Conservation (phyloP, 2,329 filamentous ascomycete species). For the Bipolaris oryzae region DNA sequence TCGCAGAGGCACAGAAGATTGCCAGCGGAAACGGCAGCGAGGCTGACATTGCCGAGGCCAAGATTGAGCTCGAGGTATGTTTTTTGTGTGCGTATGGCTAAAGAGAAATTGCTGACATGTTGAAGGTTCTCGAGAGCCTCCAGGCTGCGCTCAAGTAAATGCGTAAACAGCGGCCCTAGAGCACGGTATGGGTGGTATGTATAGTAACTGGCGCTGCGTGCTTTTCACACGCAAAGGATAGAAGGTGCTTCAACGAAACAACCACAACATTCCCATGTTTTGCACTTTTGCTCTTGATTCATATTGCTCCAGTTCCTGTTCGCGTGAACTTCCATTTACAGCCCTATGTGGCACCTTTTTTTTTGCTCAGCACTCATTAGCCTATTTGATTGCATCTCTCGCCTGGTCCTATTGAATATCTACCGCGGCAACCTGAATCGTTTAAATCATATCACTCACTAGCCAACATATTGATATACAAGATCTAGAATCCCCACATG, state of each 20-base stretch:
- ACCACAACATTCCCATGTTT: slow-evolving; percentile 29
- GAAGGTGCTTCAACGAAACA: slow-evolving; percentile 40
- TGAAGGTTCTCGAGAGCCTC: slow-evolving; percentile 80
- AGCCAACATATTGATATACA: background rate
- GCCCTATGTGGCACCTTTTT: slow-evolving; percentile 19
- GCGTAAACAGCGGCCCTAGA: slow-evolving; percentile 52
- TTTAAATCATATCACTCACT: background rate
- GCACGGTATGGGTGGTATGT: slow-evolving; percentile 25
- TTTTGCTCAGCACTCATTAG: slow-evolving; percentile 24
- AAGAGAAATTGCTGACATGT: slow-evolving; percentile 44
- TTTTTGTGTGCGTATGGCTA: slow-evolving; percentile 6
- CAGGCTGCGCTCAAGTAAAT: slow-evolving; percentile 80
- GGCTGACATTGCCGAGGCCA: slow-evolving; percentile 97
- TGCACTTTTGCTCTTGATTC: slow-evolving; percentile 8
- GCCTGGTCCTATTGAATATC: slow-evolving; percentile 2
- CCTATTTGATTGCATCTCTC: slow-evolving; percentile 13
- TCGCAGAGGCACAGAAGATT: slow-evolving; percentile 95
- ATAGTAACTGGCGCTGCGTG: slow-evolving; percentile 26
- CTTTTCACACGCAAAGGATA: slow-evolving; percentile 41
- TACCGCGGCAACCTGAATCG: background rate
- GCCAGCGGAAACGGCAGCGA: slow-evolving; percentile 88
- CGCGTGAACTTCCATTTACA: slow-evolving; percentile 29
- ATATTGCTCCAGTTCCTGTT: slow-evolving; percentile 9
- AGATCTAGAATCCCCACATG: slow-evolving; percentile 23
- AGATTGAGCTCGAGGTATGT: slow-evolving; percentile 96